Conservation (phyloP, 75 land plant species). For the Pinus taeda region DNA sequence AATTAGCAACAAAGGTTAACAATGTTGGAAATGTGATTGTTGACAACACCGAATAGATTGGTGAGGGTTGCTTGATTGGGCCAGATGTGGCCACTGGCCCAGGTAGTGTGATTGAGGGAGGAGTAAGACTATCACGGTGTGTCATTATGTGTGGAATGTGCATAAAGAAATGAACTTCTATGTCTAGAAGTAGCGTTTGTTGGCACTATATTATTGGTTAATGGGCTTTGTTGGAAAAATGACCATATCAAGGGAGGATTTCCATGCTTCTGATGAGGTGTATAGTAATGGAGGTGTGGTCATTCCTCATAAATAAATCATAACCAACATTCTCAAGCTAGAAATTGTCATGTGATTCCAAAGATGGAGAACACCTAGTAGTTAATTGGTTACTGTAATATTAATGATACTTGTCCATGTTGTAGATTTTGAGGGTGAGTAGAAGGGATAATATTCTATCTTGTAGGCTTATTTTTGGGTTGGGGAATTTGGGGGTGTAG, state of each 20-base stretch:
- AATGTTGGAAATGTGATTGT: constrained; percentile 81
- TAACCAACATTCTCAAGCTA: constrained; percentile 76
- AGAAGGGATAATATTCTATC: no score
- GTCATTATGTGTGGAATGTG: constrained; percentile 34
- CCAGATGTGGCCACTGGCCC: constrained; percentile 95
- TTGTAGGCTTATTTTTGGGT: no score
- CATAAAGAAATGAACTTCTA: constrained; percentile 87
- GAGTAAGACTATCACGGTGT: constrained; percentile 67
- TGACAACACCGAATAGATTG: constrained; percentile 66
- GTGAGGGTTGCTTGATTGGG: constrained; percentile 91
- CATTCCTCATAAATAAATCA: constrained; percentile 91
- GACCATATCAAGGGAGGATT: constrained; percentile 88
- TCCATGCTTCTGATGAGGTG: constrained; percentile 81
- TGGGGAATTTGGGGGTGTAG: no score
- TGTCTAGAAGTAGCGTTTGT: constrained; percentile 86
- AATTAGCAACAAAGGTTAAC: constrained; percentile 50
- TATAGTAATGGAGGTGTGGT: constrained; percentile 91
- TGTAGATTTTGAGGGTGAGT: no score
- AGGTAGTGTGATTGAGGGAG: constrained; percentile 77
- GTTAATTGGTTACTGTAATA: no score
- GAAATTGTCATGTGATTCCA: constrained; percentile 77
- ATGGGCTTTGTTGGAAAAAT: constrained; percentile 90
- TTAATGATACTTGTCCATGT: no score
- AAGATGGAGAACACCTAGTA: no score
- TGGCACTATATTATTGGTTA: constrained; percentile 94